Evolutionary conservation across 805 yeast species (phyloP), one percentile per base, ranked within the genome.

Genomic region (Metschnikowia peoriensis): DNA sequence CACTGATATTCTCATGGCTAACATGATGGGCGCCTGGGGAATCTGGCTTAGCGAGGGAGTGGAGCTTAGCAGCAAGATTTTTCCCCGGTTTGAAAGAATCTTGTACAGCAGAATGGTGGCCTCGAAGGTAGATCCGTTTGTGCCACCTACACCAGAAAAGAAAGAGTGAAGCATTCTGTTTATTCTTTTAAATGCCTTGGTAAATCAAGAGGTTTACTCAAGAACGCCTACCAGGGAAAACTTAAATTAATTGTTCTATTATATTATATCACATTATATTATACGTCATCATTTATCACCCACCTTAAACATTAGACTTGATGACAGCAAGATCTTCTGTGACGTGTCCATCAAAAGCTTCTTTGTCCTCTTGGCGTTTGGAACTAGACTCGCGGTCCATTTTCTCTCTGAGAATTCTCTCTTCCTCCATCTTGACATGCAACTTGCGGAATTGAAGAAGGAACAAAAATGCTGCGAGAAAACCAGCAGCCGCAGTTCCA

Each of bases 1-100:
- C 69, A 94, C 99, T 0, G 99, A 94, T 67, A 80, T 94, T 50
- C 70, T 92, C 48, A 88, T 94, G 96, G 97, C 97, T 16, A 93
- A 94, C 62, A 76, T 85, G 76, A 90, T 93, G 96, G 96, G 96
- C 0, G 76, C 94, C 0, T 81, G 83, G 68, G 88, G 93, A 0
- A 77, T 90, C 3, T 94, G 98, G 97, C 64, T 94, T 1, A 73
- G 79, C 47, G 84, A 84, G 27, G 98, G 98, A 4, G 96, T 91
- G 5, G 72, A 71, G 51, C 67, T 72, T 42, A 79, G 87, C 1
- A 67, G 75, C 28, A 77, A 80, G 50, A 42, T 76, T 12, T 76
- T 84, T 41, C 84, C 86, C 29, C 70, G 71, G 11, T 47, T 81
- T 11, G 92, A 86, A 62, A 69, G 89, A 48, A 54, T 55, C 6